phyloP scores from a whole-genome alignment of 2,329 filamentous ascomycete species.

The Cytospora piceicola region DNA sequence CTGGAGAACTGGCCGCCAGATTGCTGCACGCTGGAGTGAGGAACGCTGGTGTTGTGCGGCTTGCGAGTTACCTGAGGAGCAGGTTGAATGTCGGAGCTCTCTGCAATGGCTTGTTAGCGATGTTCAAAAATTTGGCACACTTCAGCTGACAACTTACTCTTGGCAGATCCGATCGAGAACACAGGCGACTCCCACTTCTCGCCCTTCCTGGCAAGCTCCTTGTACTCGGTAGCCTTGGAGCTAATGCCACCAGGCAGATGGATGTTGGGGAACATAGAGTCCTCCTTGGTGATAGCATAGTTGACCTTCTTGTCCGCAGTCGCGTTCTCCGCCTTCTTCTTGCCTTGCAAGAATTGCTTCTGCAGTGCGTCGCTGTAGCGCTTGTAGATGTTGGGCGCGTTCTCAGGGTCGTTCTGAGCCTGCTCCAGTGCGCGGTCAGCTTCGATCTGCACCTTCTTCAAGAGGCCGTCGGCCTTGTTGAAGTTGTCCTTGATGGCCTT shows the following conservation, averaged over 20 bases:
- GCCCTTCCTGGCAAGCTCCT: constrained; percentile 82
- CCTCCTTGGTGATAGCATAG: constrained; percentile 81
- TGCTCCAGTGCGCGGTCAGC: constrained; percentile 73
- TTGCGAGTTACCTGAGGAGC: constrained; percentile 57
- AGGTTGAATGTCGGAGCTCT: constrained; percentile 72
- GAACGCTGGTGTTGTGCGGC: constrained; percentile 37
- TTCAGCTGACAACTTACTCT: constrained; percentile 41
- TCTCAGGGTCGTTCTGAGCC: constrained; percentile 69
- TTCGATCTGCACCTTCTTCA: constrained; percentile 81
- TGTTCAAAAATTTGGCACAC: background rate
- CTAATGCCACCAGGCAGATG: constrained; percentile 86
- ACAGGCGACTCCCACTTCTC: constrained; percentile 94
- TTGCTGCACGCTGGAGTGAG: too few relatives aligned
- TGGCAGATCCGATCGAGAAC: constrained; percentile 82
- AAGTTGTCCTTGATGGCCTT: constrained; percentile 86
- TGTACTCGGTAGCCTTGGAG: constrained; percentile 92
- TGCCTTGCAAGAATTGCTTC: constrained; percentile 72
- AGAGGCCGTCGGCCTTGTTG: constrained; percentile 70
- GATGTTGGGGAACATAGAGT: constrained; percentile 88
- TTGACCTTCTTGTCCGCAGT: constrained; percentile 64
- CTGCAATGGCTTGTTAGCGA: constrained; percentile 11
- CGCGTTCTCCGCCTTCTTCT: constrained; percentile 60
- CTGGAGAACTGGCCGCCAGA: too few relatives aligned
- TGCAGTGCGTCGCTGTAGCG: constrained; percentile 80
- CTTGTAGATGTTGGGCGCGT: constrained; percentile 81